Evolutionary conservation across 805 yeast species (phyloP).

Genomic region (Lipomyces orientalis): DNA sequence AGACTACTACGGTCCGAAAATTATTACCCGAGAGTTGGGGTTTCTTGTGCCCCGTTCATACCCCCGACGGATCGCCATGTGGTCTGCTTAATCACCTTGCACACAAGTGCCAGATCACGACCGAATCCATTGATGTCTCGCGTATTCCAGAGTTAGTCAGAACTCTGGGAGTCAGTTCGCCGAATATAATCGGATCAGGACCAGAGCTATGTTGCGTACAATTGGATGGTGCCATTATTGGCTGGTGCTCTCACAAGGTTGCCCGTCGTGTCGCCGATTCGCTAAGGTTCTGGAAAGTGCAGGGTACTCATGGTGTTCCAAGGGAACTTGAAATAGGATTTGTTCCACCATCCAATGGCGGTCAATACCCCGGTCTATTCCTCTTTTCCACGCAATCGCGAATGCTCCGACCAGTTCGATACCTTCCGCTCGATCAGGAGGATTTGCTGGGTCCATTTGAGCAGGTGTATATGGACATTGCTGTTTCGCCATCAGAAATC

Average conservation of each 20-base stretch:
- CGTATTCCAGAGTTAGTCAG: constrained; percentile 68
- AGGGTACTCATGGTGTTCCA: constrained; percentile 79
- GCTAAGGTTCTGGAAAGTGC: constrained; percentile 89
- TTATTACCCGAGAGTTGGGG: constrained; percentile 99
- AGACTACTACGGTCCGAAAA: constrained; percentile 96
- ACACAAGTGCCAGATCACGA: constrained; percentile 89
- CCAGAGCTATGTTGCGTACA: constrained; percentile 89
- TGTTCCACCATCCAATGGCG: constrained; percentile 93
- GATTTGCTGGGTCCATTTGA: constrained; percentile 97
- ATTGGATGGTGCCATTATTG: constrained; percentile 87
- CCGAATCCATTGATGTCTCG: constrained; percentile 74
- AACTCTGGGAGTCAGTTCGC: constrained; percentile 79
- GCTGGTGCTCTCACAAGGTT: constrained; percentile 92
- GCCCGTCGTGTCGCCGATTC: constrained; percentile 88
- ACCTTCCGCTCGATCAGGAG: constrained; percentile 79
- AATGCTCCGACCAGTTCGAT: constrained; percentile 94
- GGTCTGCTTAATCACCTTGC: constrained; percentile 96
- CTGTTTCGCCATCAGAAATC: constrained; percentile 92
- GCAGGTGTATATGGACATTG: constrained; percentile 95
- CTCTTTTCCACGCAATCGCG: constrained; percentile 91
- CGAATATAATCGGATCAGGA: constrained; percentile 83
- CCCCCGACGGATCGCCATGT: constrained; percentile 99
- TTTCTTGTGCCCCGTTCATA: constrained; percentile 97
- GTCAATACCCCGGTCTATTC: constrained; percentile 96
- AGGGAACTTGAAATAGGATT: constrained; percentile 88